A percentile compares a stretch with the other conserved stretches of the same genome.
phyloP scores from a whole-genome alignment of 768 basidiomycete species.

The Amanita muscaria region DNA sequence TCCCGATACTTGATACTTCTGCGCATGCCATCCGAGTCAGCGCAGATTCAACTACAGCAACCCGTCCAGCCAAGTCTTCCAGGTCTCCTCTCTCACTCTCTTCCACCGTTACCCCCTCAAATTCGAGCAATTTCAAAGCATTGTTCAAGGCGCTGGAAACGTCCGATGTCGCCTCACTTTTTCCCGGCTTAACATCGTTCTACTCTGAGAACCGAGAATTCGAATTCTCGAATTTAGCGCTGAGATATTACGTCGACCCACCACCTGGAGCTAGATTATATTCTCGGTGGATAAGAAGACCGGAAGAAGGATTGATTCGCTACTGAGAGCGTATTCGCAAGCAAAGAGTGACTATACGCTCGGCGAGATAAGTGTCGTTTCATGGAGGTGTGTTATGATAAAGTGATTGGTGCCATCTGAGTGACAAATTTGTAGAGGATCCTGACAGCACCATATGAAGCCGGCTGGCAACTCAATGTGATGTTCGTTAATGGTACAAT shows the following conservation, averaged over 20 bases:
- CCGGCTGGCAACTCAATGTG: conserved; percentile 75
- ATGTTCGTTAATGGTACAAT: conserved; percentile 66
- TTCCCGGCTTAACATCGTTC: no score
- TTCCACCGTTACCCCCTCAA: no score
- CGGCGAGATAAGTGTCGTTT: conserved; percentile 47
- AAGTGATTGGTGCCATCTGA: conserved; percentile 35
- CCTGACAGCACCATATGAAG: conserved; percentile 52
- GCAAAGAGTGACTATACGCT: conserved; percentile 28
- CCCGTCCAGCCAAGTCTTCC: conserved; percentile 61
- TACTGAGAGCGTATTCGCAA: conserved; percentile 50
- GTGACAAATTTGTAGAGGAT: conserved; percentile 15
- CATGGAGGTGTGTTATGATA: conserved; percentile 82
- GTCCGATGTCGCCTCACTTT: no score
- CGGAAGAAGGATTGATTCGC: conserved; percentile 63
- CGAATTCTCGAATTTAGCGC: conserved; percentile 57
- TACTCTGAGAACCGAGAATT: conserved; percentile 49
- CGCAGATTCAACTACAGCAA: conserved; percentile 58
- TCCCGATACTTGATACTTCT: conserved; percentile 14
- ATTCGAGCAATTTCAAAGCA: no score
- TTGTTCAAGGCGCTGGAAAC: no score
- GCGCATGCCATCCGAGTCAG: conserved; percentile 12
- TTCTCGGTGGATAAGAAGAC: conserved; percentile 59
- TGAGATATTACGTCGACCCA: conserved; percentile 65
- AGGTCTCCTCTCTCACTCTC: no score
- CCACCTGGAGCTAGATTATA: conserved; percentile 56